Evolutionary conservation across 1,284 basidiomycete species (phyloP), one percentile per base, ranked within the genome.

Genomic region (Rhodofomes roseus): DNA sequence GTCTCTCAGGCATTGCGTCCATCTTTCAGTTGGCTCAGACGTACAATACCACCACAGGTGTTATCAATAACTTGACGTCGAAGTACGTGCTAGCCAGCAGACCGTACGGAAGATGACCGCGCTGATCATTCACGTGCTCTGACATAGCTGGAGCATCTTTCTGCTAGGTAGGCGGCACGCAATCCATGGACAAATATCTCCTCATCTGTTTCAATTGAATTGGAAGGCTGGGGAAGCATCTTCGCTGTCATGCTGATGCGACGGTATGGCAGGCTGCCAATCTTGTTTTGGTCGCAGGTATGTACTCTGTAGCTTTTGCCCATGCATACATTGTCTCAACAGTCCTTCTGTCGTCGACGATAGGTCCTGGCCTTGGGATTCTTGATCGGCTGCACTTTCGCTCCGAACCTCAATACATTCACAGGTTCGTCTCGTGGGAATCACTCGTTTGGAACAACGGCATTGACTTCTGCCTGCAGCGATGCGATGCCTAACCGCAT

Each of bases 401-500:
- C 85, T 1, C 81, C 81, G 0, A 79, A 76, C 57, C 66, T 87
- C 22, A 75, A 75, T n/a, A 80, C 78, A 0, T 85, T 84, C 67
- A 75, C 83, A 29, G 81, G 82, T 80, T 34, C 31, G 31, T 34
- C 31, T 34, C 11, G 31, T 34, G 31, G 31, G 31, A 4, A 11
- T 5, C 5, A 34, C 11, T 4, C 11, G 31, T 34, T 34, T 11
- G 11, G 31, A 11, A 34, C 31, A 5, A 5, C 5, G 11, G 11
- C 11, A 11, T 34, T 11, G 16, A 23, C 2, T 34, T 2, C 11
- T 5, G 14, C 4, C 16, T 31, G 20, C 18, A 82, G 89, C 82
- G 0, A 88, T 89, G 83, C 79, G 89, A 46, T 90, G 88, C 62
- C 71, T 91, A 56, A 87, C 80, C 2, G 86, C 78, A 4, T 84